Evolutionary conservation across 1,284 basidiomycete species (phyloP).

Genomic region (Sphagnurus paluster): DNA sequence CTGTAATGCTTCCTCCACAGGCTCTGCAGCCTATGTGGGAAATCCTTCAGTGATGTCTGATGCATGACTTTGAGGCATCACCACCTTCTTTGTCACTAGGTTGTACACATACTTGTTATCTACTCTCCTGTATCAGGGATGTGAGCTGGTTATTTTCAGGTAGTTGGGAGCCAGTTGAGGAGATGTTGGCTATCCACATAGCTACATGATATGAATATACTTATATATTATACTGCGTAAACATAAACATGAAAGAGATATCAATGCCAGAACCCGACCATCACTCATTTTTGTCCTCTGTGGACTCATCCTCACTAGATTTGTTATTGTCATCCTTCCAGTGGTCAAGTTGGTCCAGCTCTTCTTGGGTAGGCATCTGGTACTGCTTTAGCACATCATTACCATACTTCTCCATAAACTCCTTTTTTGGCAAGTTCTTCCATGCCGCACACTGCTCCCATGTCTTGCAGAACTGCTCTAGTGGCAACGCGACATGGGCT

Average conservation of each 20-base stretch:
- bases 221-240: no score
- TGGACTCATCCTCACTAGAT: not conserved
- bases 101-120: no score
- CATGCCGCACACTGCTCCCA: slow-evolving; percentile 8
- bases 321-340: slow-evolving; percentile 1
- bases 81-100: no score
- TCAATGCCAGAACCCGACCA: no score
- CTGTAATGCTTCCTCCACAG: slow-evolving; percentile 18
- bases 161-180: no score
- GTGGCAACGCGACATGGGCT: slow-evolving; percentile 15
- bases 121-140: no score
- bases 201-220: no score
- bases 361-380: slow-evolving; percentile 19
- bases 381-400: slow-evolving; percentile 22
- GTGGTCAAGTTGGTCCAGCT: slow-evolving; percentile 13
- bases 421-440: slow-evolving; percentile 19
- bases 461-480: slow-evolving; percentile 4
- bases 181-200: no score
- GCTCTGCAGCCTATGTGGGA: not conserved
- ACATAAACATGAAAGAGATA: no score
- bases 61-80: no score
- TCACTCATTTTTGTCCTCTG: not conserved
- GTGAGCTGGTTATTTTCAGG: no score
- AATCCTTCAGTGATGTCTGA: no score
- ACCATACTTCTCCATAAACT: slow-evolving; percentile 27